phyloP scores from a whole-genome alignment of 371 early-diverging fungal genomes.

The Mucor indicus region DNA sequence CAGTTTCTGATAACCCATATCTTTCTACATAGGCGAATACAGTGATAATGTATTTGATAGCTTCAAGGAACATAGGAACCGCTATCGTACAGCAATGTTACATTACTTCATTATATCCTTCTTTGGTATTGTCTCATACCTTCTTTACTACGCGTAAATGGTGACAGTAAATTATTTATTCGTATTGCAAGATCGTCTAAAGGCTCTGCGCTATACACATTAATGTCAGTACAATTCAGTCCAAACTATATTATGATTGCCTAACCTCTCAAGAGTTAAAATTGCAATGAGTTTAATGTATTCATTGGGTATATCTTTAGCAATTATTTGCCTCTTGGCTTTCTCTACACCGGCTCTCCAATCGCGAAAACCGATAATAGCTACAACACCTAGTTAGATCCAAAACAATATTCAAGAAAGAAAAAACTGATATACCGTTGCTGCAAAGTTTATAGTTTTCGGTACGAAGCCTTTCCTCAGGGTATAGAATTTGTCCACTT shows the following conservation, averaged over 20 bases:
- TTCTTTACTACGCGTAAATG: constrained; percentile 6
- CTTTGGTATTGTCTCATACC: not conserved
- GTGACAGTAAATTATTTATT: constrained; percentile 12
- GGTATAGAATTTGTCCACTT: too few species aligned
- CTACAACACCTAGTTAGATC: not conserved
- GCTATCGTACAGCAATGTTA: constrained; percentile 6
- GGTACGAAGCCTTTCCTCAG: too few species aligned
- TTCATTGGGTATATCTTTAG: constrained; percentile 14
- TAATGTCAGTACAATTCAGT: not conserved
- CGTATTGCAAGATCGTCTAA: constrained; percentile 5
- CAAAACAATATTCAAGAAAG: too few species aligned
- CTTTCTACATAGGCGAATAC: constrained; percentile 14
- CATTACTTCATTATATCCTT: not conserved
- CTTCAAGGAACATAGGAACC: constrained; percentile 15
- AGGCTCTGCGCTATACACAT: constrained; percentile 4
- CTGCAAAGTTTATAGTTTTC: too few species aligned
- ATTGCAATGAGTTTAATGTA: constrained; percentile 12
- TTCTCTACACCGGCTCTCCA: constrained; percentile 15
- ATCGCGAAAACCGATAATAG: constrained; percentile 12
- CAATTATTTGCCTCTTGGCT: not conserved
- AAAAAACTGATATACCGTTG: too few species aligned
- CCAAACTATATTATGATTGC: not conserved
- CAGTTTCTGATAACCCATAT: constrained; percentile 15
- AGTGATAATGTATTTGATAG: constrained; percentile 26
- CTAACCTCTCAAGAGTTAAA: constrained; percentile 20